Conservation (phyloP, 345 rosid genomes). For the Eucalyptus caleyi region DNA sequence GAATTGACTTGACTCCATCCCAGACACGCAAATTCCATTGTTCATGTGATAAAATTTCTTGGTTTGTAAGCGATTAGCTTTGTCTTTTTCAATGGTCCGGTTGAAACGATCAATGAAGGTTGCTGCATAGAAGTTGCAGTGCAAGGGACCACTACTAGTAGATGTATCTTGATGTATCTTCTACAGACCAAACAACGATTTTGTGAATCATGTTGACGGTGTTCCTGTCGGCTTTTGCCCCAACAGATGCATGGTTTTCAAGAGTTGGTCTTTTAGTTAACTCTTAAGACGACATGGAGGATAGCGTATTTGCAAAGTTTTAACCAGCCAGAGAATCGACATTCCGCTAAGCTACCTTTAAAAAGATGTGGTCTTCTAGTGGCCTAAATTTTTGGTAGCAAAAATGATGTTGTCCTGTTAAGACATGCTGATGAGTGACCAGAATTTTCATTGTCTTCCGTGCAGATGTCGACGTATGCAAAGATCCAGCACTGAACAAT, state of each 20-base stretch:
- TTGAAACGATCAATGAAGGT: not conserved
- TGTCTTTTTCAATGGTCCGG: not conserved
- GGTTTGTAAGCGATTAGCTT: not conserved
- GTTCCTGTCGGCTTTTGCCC: not conserved
- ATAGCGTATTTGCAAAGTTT: not conserved
- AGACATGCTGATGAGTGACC: not conserved
- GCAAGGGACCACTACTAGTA: too few relatives aligned
- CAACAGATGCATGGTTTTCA: not conserved
- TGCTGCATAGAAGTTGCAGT: not conserved
- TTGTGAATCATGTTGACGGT: not conserved
- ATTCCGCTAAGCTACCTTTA: not conserved
- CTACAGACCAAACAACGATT: not conserved
- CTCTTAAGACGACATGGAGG: not conserved
- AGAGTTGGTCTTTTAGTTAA: not conserved
- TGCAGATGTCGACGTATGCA: not conserved
- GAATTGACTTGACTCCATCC: not conserved
- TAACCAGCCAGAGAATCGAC: not conserved
- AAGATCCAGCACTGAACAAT: not conserved
- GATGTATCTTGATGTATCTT: too few relatives aligned
- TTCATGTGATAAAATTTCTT: not conserved
- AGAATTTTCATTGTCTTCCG: not conserved
- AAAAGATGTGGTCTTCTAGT: not conserved
- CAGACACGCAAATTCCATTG: not conserved
- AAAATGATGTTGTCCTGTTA: not conserved
- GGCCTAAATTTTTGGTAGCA: not conserved